Evolutionary conservation across 1,284 basidiomycete genomes (phyloP).

Genomic region (Peniophora sp.): DNA sequence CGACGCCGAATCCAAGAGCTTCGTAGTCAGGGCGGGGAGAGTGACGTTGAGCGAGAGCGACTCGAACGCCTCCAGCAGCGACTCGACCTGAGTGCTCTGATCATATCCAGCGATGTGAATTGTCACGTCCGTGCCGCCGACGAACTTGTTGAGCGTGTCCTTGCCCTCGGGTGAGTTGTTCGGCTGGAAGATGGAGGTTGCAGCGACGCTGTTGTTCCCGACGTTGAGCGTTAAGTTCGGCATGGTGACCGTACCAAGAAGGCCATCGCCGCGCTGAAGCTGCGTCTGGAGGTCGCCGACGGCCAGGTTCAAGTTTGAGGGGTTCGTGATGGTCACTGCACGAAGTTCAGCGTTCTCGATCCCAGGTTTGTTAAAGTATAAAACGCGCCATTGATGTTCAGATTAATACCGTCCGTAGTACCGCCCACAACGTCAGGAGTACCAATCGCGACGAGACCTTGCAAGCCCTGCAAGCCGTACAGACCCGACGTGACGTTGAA

Average conservation of each 20-base stretch:
- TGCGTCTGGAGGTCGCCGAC: conserved; percentile 58
- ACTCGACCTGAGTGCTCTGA: conserved; percentile 53
- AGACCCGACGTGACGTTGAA: conserved; percentile 69
- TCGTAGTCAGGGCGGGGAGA: conserved; percentile 55
- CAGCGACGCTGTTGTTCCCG: conserved; percentile 48
- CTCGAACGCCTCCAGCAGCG: conserved; percentile 57
- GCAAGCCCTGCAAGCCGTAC: conserved; percentile 56
- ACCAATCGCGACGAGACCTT: conserved; percentile 49
- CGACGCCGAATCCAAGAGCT: conserved; percentile 50
- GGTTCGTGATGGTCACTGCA: conserved; percentile 61
- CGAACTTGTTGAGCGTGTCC: conserved; percentile 65
- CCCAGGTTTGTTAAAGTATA: background rate
- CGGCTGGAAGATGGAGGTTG: conserved; percentile 33
- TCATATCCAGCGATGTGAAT: conserved; percentile 50
- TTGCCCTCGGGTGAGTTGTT: conserved; percentile 56
- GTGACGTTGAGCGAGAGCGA: conserved; percentile 50
- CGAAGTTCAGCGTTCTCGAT: background rate
- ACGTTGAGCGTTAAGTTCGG: conserved; percentile 50
- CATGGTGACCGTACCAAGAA: conserved; percentile 52
- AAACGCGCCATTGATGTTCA: conserved; percentile 49
- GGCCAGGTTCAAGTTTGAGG: conserved; percentile 59
- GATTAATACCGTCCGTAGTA: conserved; percentile 48
- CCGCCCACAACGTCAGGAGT: conserved; percentile 69
- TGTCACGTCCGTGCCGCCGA: conserved; percentile 54
- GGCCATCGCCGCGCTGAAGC: conserved; percentile 41